phyloP scores from a whole-genome alignment of 2,329 filamentous ascomycete genomes.

The Fusarium oligoseptatum region DNA sequence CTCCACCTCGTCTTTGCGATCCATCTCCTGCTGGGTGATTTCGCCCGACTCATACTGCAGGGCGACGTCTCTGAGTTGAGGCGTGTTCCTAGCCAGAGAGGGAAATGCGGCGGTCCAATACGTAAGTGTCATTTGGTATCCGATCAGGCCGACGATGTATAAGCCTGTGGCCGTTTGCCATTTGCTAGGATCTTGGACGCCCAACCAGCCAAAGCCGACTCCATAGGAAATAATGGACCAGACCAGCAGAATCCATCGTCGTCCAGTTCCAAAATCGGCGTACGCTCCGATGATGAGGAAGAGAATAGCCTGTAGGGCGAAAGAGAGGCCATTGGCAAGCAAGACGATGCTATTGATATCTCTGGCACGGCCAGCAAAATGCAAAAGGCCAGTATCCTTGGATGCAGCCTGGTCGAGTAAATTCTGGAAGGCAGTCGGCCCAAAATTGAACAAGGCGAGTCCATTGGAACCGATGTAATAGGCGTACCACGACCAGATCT shows the following conservation, averaged over 20 bases:
- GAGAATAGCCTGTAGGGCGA: conserved; percentile 73
- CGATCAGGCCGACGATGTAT: conserved; percentile 76
- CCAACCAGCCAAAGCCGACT: conserved; percentile 76
- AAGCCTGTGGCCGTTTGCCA: conserved; percentile 73
- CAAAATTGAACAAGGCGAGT: conserved; percentile 73
- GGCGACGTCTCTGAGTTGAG: conserved; percentile 50
- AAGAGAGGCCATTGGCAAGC: conserved; percentile 75
- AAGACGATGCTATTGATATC: conserved; percentile 77
- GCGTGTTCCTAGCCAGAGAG: conserved; percentile 54
- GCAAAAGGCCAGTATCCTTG: conserved; percentile 62
- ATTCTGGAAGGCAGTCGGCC: conserved; percentile 74
- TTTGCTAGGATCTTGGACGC: conserved; percentile 69
- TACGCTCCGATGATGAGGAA: conserved; percentile 66
- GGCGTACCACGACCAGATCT: conserved; percentile 47
- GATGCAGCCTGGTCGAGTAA: conserved; percentile 72
- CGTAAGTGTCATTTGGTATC: conserved; percentile 75
- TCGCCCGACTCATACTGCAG: conserved; percentile 54
- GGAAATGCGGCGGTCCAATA: conserved; percentile 75
- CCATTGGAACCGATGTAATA: conserved; percentile 79
- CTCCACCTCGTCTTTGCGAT: conserved; percentile 72
- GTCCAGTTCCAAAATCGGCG: conserved; percentile 75
- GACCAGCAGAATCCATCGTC: conserved; percentile 72
- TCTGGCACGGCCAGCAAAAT: conserved; percentile 67
- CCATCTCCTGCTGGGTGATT: conserved; percentile 71
- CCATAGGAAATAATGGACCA: conserved; percentile 72